Percentiles rank a stretch among this genome's conserved stretches.
These are phyloP conservation scores for Geotrichum phurueaensis DNA, from an alignment of 1,139 yeast genomes.

Conservation along the genomic window DNA sequence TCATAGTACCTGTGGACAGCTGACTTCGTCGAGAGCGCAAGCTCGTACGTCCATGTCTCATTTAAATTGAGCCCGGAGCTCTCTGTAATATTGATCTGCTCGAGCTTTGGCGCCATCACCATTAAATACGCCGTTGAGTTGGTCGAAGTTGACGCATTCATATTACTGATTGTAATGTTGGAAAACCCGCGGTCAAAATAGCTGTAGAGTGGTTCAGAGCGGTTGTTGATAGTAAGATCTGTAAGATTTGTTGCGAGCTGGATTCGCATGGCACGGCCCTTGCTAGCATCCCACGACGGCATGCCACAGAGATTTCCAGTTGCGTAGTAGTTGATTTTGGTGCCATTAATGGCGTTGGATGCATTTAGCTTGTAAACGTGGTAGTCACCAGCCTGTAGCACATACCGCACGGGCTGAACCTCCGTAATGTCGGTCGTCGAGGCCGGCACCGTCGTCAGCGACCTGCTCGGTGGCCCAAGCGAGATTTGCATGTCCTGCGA, in stretches of 20 bases:
- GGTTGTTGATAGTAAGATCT: neutral
- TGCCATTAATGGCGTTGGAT: slow-evolving; percentile 14
- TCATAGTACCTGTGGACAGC: slow-evolving; percentile 68
- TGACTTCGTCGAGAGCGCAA: slow-evolving; percentile 64
- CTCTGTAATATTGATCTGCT: neutral
- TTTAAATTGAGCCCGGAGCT: slow-evolving; percentile 1
- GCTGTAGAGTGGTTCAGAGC: neutral
- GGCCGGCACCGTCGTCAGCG: slow-evolving; percentile 1
- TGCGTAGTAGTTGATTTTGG: slow-evolving; percentile 16
- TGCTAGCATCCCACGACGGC: slow-evolving; percentile 20
- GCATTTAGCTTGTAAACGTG: slow-evolving; percentile 25
- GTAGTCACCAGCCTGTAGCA: slow-evolving; percentile 28
- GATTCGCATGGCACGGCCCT: slow-evolving; percentile 12
- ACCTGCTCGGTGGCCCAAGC: slow-evolving; percentile 9
- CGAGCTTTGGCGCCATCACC: slow-evolving; percentile 22
- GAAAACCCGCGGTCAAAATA: slow-evolving; percentile 25
- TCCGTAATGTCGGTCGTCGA: slow-evolving; percentile 22
- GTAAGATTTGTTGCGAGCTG: slow-evolving; percentile 11
- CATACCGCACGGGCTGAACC: slow-evolving; percentile 23
- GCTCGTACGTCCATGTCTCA: slow-evolving; percentile 44
- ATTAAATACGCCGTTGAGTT: slow-evolving; percentile 20
- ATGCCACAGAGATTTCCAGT: slow-evolving; percentile 15
- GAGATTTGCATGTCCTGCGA: neutral
- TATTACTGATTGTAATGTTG: slow-evolving; percentile 23
- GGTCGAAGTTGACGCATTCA: neutral